A percentile compares a stretch with the other conserved stretches of the same genome.
Evolutionary conservation across 2,329 filamentous ascomycete genomes (phyloP).

Genomic region (Ramularia endophylla): DNA sequence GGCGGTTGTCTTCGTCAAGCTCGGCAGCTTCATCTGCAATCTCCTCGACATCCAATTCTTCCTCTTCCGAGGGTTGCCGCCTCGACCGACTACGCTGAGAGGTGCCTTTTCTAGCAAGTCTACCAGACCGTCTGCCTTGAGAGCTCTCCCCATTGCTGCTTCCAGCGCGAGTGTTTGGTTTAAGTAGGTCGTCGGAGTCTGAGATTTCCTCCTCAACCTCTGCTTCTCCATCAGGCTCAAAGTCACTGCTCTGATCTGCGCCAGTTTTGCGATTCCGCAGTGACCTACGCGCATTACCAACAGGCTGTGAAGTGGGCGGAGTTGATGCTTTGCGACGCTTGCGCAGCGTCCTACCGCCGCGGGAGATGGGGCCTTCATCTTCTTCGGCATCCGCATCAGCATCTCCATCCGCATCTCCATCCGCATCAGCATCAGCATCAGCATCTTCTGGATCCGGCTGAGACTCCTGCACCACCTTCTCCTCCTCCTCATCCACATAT

Average conservation of each 20-base stretch:
- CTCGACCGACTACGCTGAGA: conserved; percentile 38
- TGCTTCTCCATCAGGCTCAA: conserved; percentile 55
- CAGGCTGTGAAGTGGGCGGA: conserved; percentile 29
- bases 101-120: conserved; percentile 45
- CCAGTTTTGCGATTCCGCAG: conserved; percentile 39
- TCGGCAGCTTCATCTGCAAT: conserved; percentile 55
- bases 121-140: conserved; percentile 45
- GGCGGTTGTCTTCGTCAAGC: conserved; percentile 47
- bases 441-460: conserved; percentile 40
- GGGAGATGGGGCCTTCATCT: conserved; percentile 48
- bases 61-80: conserved; percentile 44
- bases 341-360: conserved; percentile 37
- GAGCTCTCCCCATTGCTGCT: conserved; percentile 40
- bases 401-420: too few relatives aligned
- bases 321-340: conserved; percentile 27
- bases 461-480: conserved; percentile 40
- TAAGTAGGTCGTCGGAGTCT: conserved; percentile 40
- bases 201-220: conserved; percentile 50
- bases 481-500: conserved; percentile 36
- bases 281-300: conserved; percentile 33
- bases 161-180: conserved; percentile 36
- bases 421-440: too few relatives aligned
- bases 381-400: too few relatives aligned
- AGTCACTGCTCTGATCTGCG: conserved; percentile 56
- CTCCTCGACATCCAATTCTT: conserved; percentile 41